Base-by-base conservation (phyloP, 2,329 filamentous ascomycete genomes). In the Fusarium protoensiforme region DNA sequence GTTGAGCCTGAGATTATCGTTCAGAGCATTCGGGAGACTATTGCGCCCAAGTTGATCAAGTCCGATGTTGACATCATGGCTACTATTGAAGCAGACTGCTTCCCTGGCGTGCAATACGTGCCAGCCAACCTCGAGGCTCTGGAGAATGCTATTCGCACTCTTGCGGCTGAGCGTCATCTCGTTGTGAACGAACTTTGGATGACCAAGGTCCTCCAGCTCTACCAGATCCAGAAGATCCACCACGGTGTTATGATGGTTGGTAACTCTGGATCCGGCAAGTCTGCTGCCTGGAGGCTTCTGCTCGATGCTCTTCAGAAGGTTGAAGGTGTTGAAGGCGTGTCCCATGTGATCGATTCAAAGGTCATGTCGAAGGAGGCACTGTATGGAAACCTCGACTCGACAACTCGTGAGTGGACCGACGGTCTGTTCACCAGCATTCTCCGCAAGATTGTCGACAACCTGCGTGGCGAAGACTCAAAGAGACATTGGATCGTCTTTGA, bases 241-340 rank as follows among this genome's bases (percentile, higher is more conserved):
- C 96, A 99, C 77, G 96, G 96, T 92, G 96, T 99, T 31, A 99
- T 99, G 97, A 98, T 99, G 96, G 96, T 99, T 11, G 96, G 96
- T 72, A 95, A 94, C 79, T 98, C 97, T 33, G 96, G 97, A n/a
- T 93, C 96, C 53, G 97, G 97, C 80, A 99, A 99, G 85, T 98
- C 96, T 43, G 92, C 93, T 2, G 94, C 96, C 7, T 99, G 97
- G 96, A 95, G 94, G 79, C 91, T 97, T 46, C 87, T 99, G 60
- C 89, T 99, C 22, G 93, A 97, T 78, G 96, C 97, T 18, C 85
- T 99, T 67, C 96, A 98, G 78, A 91, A 93, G 78, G 94, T 97
- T 16, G 96, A 99, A 81, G 92, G 92, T 27, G 88, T 97, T 8
- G 97, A 99, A 82, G 96, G 97, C 35, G 94, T 99, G 53, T 98